phyloP scores from a whole-genome alignment of 805 yeast genomes.

The Yarrowia alimentaria region DNA sequence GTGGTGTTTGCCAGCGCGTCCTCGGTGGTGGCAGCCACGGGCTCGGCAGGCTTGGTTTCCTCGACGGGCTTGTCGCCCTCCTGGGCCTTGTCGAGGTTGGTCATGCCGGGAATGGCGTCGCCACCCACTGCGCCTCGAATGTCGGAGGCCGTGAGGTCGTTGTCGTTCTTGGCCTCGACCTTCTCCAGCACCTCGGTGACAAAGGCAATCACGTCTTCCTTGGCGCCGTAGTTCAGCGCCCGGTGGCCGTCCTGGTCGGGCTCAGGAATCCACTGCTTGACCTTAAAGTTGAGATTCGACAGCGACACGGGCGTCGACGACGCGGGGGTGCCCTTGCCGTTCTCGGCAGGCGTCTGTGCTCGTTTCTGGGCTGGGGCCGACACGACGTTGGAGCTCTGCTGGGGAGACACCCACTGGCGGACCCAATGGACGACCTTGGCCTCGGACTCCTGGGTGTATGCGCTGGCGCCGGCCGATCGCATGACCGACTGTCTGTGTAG shows the following conservation, averaged over 20 bases:
- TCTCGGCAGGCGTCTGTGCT: conserved; percentile 27
- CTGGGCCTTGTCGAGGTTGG: conserved; percentile 33
- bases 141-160: conserved; percentile 46
- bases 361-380: conserved; percentile 17
- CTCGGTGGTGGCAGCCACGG: conserved; percentile 28
- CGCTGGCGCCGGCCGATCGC: conserved; percentile 14
- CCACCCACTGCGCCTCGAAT: conserved; percentile 57
- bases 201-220: conserved; percentile 49
- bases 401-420: conserved; percentile 27
- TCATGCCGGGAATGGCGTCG: conserved; percentile 49
- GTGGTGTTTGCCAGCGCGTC: conserved; percentile 26
- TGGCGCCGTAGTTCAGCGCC: conserved; percentile 38
- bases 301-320: conserved; percentile 30
- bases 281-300: conserved; percentile 34
- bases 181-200: conserved; percentile 33
- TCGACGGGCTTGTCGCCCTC: no score
- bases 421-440: conserved; percentile 22
- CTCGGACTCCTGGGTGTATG: conserved; percentile 15
- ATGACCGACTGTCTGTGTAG: conserved; percentile 22
- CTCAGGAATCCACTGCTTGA: conserved; percentile 40
- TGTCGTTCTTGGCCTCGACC: conserved; percentile 34
- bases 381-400: conserved; percentile 20
- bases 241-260: conserved; percentile 28
- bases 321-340: conserved; percentile 28
- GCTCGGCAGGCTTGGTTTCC: conserved; percentile 25